These are phyloP conservation scores for Trichosporon sp. DNA, from an alignment of 1,284 basidiomycete species.

Conservation along the genomic window DNA sequence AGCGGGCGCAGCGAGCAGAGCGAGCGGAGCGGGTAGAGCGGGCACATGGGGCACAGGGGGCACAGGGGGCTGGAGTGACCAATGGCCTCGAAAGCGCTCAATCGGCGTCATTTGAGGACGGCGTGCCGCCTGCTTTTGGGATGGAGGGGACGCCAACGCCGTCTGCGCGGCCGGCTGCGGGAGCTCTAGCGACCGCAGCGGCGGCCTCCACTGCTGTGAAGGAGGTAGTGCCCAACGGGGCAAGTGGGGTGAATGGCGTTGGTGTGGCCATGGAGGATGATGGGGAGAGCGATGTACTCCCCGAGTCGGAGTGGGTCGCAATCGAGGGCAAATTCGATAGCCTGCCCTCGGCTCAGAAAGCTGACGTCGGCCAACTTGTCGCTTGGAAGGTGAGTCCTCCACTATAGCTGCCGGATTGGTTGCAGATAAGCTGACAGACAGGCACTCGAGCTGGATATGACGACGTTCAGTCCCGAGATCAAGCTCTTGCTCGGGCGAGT, in stretches of 20 bases:
- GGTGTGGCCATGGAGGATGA: background rate
- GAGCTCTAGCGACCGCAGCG: background rate
- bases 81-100: no score
- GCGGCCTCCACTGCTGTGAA: no score
- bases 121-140: constrained; percentile 3
- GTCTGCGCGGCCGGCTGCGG: background rate
- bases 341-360: constrained; percentile 4
- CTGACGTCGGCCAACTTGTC: constrained; percentile 15
- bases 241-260: no score
- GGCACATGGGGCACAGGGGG: no score
- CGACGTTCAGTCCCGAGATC: constrained; percentile 36
- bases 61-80: no score
- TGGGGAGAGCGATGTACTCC: constrained; percentile 5
- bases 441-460: constrained; percentile 35
- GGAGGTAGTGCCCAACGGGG: background rate
- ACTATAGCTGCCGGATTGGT: no score
- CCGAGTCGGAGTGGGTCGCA: constrained; percentile 12
- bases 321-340: constrained; percentile 15
- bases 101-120: background rate
- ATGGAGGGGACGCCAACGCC: constrained; percentile 2
- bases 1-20: background rate
- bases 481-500: constrained; percentile 26
- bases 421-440: constrained; percentile 19
- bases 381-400: constrained; percentile 33
- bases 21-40: no score